Evolutionary conservation across 2,329 filamentous ascomycete genomes (phyloP).

Genomic region (Cercospora citrullina): DNA sequence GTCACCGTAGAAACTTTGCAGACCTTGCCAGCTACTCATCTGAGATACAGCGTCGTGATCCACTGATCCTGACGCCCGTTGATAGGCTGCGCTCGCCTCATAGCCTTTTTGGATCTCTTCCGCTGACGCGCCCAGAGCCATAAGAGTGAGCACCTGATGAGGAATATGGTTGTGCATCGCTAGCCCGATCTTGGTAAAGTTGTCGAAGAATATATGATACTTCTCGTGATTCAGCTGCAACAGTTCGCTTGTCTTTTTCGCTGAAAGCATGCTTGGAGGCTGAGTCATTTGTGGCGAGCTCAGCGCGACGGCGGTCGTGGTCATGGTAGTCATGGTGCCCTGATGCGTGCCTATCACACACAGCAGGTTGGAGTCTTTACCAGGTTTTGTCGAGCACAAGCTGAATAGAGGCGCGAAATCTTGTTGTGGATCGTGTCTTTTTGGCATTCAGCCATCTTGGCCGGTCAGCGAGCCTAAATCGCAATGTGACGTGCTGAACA

Average conservation of each 20-base stretch:
- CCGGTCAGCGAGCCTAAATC: neutral
- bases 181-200: neutral
- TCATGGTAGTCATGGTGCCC: neutral
- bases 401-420: too few species aligned
- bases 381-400: too few species aligned
- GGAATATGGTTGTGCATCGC: neutral
- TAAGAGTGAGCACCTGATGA: neutral
- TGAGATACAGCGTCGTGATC: neutral
- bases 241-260: neutral
- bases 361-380: too few species aligned
- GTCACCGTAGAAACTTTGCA: neutral
- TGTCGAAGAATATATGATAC: neutral
- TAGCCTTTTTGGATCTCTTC: neutral
- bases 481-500: neutral
- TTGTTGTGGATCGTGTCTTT: neutral
- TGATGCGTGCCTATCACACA: neutral
- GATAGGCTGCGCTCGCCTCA: neutral
- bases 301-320: neutral
- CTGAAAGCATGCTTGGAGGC: neutral
- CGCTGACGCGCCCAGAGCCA: neutral
- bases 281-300: neutral
- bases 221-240: neutral
- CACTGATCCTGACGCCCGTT: neutral
- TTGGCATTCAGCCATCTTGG: neutral
- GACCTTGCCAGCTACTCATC: neutral